A percentile compares a stretch with the other conserved stretches of the same genome.
Evolutionary conservation across 305 asterid genomes (phyloP).

Genomic region (Vinca major): DNA sequence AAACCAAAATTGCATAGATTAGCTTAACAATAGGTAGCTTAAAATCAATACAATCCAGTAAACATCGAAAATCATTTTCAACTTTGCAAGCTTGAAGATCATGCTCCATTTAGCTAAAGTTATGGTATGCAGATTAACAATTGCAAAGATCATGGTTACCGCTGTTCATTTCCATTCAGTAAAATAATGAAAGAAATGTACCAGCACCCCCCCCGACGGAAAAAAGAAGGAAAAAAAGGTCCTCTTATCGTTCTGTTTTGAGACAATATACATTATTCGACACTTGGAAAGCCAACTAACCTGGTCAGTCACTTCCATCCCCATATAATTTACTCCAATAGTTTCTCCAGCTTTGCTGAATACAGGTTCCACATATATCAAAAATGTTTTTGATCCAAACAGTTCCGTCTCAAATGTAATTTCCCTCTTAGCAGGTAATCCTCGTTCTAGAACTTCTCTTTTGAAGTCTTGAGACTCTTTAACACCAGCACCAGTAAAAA

Average conservation of each 20-base stretch:
- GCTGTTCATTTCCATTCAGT: not conserved
- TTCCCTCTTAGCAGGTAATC: conserved; percentile 76
- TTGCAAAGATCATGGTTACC: not conserved
- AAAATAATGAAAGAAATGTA: not conserved
- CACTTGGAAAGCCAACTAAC: conserved; percentile 19
- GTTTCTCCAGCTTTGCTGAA: conserved; percentile 81
- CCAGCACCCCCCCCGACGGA: too few species aligned
- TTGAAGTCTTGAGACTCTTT: conserved; percentile 87
- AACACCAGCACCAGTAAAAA: conserved; percentile 75
- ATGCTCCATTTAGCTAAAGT: not conserved
- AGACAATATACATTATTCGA: not conserved
- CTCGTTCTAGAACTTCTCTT: conserved; percentile 65
- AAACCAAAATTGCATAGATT: not conserved
- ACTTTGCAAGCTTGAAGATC: not conserved
- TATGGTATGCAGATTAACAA: not conserved
- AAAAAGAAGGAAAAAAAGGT: not conserved
- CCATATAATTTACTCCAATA: conserved; percentile 87
- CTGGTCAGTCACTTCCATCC: conserved; percentile 93
- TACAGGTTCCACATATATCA: conserved; percentile 29
- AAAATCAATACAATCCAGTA: not conserved
- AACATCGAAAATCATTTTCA: not conserved
- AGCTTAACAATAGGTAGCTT: not conserved
- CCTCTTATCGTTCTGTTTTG: not conserved
- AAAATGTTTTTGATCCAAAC: conserved; percentile 69
- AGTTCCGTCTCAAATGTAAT: conserved; percentile 81